Base-by-base conservation (phyloP, 768 basidiomycete species). In the Calocera viscosa region DNA sequence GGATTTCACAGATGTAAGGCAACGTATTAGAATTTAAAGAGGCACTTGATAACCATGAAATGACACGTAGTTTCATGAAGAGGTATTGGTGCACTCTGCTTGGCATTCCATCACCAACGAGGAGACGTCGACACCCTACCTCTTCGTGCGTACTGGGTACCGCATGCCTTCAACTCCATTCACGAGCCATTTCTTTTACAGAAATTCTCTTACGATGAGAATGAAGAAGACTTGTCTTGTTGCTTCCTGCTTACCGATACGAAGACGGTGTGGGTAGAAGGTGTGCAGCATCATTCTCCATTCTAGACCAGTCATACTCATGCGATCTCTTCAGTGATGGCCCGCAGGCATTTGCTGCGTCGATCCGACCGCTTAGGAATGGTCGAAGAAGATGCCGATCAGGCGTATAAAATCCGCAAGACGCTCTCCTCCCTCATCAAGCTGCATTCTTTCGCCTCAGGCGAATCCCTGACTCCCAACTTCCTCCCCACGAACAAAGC, bases 211-310 rank as follows among this genome's bases (percentile, higher is more conserved):
- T 76, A 78, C 22, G 85, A 84, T 2, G 73, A 80, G 1, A 79
- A 80, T 2, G 73, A 80, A 2, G 79, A 80, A 22, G 84, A 89
- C 71, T 76, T 82, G 64, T 79, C 80, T 17, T 66, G 66, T 71
- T 80, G 76, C 68, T 72, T 90, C 60, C 72, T 91, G 71, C 73
- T 89, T 64, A 89, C 90, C 12, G 89, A 91, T 75, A 90, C 87
- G 14, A 88, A 83, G 73, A 79, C 77, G 26, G 85, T 86, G 11
- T 91, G 88, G 88, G 80, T 78, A 16, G 90, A 91, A 84, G 86
- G 89, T 88, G 69, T 65, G 66, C 43, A 34, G n/a, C 68, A 22
- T 47, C 19, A 7, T 47, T 19, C 7, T 19, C 19, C 7, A 49
- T 16, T 32, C 53, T 10, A 7, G 26, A 26, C 53, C 53, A 63